phyloP scores from a whole-genome alignment of 2,329 filamentous ascomycete genomes.

The Colletotrichum noveboracense region DNA sequence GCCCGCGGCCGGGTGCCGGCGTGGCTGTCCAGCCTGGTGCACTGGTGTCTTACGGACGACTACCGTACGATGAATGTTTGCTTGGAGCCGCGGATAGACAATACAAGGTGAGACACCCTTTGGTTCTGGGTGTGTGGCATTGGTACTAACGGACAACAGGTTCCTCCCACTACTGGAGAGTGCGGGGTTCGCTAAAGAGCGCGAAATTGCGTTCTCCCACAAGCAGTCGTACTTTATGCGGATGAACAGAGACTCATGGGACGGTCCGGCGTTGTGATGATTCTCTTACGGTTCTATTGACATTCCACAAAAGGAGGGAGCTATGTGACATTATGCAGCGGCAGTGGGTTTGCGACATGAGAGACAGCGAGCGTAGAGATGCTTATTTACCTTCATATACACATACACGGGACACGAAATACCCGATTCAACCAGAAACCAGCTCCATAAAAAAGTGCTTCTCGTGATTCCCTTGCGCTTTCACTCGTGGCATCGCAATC shows the following conservation, averaged over 20 bases:
- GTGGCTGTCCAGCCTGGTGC: conserved; percentile 88
- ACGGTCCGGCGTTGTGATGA: conserved; percentile 65
- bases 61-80: conserved; percentile 82
- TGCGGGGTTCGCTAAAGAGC: conserved; percentile 84
- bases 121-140: fast-evolving
- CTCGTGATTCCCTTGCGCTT: not conserved
- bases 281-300: not conserved
- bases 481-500: not conserved
- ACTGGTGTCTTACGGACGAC: conserved; percentile 82
- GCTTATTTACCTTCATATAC: not conserved
- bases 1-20: conserved; percentile 80
- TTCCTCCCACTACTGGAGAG: conserved; percentile 68
- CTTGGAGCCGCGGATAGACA: conserved; percentile 91
- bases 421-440: not conserved
- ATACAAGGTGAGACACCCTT: conserved; percentile 70
- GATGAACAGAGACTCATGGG: conserved; percentile 80
- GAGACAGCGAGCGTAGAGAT: not conserved
- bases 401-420: not conserved
- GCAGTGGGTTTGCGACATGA: not conserved
- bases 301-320: not conserved
- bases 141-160: conserved; percentile 22
- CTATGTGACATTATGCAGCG: not conserved
- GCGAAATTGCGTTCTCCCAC: conserved; percentile 85
- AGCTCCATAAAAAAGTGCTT: not conserved
- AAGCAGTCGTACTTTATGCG: conserved; percentile 91